Evolutionary conservation across 2,329 filamentous ascomycete genomes (phyloP), one percentile per base, ranked within the genome.

Genomic region (Alternaria tenuissima): DNA sequence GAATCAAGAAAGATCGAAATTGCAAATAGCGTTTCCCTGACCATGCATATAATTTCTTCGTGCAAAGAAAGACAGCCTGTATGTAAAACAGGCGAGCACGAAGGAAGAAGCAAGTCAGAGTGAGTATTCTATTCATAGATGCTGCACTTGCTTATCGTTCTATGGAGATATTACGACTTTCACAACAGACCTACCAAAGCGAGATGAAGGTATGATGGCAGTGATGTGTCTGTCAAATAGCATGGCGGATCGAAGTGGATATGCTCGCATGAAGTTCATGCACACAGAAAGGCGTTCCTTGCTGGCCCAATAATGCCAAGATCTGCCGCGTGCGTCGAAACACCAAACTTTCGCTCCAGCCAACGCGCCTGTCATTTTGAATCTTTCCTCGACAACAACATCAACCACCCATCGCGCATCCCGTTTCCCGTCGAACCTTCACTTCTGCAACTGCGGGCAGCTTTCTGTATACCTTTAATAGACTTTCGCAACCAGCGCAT

Each of bases 341-440:
- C 71, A 69, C 68, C 68, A 67, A 76, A 74, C 68, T 76, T 73
- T 76, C 71, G 63, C 61, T 68, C 63, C 64, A 58, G 41, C 68
- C 63, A 67, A 75, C 69, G 72, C 73, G 68, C 71, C 61, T 52
- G 41, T 51, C 47, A 47, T 30, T 49, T 57, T 43, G 49, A 49
- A 30, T 55, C 57, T 56, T 52, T 55, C 55, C 24, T 55, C 57
- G 32, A 55, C 53, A 44, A 59, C 60, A 63, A 62, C 63, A 66
- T 58, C 51, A 14, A 52, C 55, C 49, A 51, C 62, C 57, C 52
- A 62, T 59, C 55, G 55, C 64, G 59, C 59, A 57, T 59, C 61
- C 36, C 49, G 34, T 51, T 49, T 61, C 11, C 47, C 49, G 22
- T 52, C 52, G n/a, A 52, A 44, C 5, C 51, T 66, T 65, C 44